These are phyloP conservation scores for Candida nonsorbophila DNA, from an alignment of 805 yeast genomes.

Conservation along the genomic window DNA sequence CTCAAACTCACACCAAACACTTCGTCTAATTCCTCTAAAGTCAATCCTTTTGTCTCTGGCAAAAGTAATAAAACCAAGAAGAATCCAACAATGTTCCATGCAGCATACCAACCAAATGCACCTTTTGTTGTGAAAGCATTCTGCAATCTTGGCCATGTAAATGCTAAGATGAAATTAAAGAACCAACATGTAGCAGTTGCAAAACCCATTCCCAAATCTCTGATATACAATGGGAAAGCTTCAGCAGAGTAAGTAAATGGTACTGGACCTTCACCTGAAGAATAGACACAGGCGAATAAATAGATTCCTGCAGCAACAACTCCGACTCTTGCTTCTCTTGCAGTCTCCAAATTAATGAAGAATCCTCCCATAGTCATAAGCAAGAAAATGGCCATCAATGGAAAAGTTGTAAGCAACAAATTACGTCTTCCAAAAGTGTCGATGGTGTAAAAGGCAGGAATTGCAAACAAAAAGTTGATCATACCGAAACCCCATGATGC, in stretches of 20 bases:
- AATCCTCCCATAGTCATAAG: slow-evolving; percentile 66
- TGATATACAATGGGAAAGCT: slow-evolving; percentile 67
- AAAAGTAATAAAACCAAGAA: slow-evolving; percentile 65
- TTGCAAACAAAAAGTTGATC: slow-evolving; percentile 72
- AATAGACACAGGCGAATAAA: slow-evolving; percentile 65
- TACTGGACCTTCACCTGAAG: slow-evolving; percentile 85
- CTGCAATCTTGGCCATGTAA: slow-evolving; percentile 74
- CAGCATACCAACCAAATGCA: slow-evolving; percentile 87
- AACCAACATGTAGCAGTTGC: slow-evolving; percentile 77
- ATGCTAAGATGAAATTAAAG: slow-evolving; percentile 62
- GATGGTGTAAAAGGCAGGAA: slow-evolving; percentile 78
- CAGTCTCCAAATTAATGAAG: slow-evolving; percentile 48
- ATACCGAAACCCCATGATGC: slow-evolving; percentile 88
- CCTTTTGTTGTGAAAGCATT: slow-evolving; percentile 71
- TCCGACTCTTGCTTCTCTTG: slow-evolving; percentile 52
- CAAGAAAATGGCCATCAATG: slow-evolving; percentile 56
- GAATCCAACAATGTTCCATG: slow-evolving; percentile 71
- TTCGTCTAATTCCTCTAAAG: slow-evolving; percentile 73
- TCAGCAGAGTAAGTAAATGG: slow-evolving; percentile 89
- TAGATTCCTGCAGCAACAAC: slow-evolving; percentile 71
- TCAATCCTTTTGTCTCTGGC: slow-evolving; percentile 63
- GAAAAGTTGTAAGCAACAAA: slow-evolving; percentile 54
- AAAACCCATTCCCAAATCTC: slow-evolving; percentile 76
- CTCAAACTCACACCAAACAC: slow-evolving; percentile 59
- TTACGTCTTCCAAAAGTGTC: slow-evolving; percentile 73